A percentile compares a stretch with the other conserved stretches of the same genome.
phyloP scores from a whole-genome alignment of 163 green algal genomes.

The Chlamydomonas reinhardtii region DNA sequence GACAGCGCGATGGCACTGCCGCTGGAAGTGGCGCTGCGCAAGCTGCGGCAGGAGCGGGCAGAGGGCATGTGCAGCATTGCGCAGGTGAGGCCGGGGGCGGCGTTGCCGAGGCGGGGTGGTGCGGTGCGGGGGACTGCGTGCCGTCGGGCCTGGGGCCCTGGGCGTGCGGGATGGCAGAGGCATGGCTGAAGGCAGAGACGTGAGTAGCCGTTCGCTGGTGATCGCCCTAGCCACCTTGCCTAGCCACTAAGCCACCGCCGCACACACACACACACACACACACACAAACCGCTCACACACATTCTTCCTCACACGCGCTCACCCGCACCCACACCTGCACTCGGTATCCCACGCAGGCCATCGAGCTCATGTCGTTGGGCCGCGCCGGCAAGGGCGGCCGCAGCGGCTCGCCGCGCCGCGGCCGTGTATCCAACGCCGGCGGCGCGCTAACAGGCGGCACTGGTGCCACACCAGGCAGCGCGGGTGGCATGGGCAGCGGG shows the following conservation, averaged over 20 bases:
- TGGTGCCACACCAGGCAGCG: not conserved
- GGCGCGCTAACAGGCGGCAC: not conserved
- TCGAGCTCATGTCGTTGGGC: slow-evolving; percentile 20
- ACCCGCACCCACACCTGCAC: too few species aligned
- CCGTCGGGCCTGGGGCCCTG: not conserved
- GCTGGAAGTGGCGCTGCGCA: slow-evolving; percentile 36
- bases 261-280: too few species aligned
- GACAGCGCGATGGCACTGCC: slow-evolving; percentile 19
- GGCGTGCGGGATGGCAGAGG: too few species aligned
- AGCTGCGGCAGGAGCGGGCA: slow-evolving; percentile 37
- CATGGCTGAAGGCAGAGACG: too few species aligned
- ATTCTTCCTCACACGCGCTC: too few species aligned
- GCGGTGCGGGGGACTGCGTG: not conserved
- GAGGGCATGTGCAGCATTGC: slow-evolving; percentile 17
- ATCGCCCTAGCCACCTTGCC: too few species aligned
- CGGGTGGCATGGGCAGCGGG: not conserved
- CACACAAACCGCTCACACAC: too few species aligned
- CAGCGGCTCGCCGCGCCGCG: not conserved
- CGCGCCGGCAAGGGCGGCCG: slow-evolving; percentile 1
- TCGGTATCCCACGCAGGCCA: not conserved
- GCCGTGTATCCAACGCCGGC: not conserved
- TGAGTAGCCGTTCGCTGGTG: too few species aligned
- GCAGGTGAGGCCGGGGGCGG: not conserved
- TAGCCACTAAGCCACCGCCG: too few species aligned
- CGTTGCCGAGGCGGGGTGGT: too few species aligned